Evolutionary conservation across 805 yeast genomes (phyloP), one percentile per base, ranked within the genome.

Genomic region (Zygosaccharomyces kombuchaensis): DNA sequence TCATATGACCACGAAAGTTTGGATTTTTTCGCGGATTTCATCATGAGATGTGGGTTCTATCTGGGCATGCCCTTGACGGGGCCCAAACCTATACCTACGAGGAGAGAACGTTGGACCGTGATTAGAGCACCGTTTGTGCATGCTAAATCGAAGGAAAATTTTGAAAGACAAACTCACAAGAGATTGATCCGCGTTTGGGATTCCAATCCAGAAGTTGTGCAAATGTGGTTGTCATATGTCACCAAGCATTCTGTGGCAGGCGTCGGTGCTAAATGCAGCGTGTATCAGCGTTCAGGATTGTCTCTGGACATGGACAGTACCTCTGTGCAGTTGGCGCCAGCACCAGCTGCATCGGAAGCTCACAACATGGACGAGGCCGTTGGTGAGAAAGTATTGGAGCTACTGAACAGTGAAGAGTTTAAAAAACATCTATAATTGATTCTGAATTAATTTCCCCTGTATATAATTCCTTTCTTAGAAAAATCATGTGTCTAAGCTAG

Each of bases 91-190:
- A 65, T 78, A 52, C 84, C 80, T 52, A 81, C 84, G 2, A 84
- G 80, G 62, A 78, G 82, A 57, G 86, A 91, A 66, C 78, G 89
- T 56, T 91, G 96, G 87, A 93, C 99, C 0, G 96, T 93, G 36
- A 89, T 84, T 59, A 79, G 83, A 64, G 82, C 96, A 2, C 97
- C 97, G 1, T 93, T 93, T 65, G 96, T 86, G 16, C 93, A 87
- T 61, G 95, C 97, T 43, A 90, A 89, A 65, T 77, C 93, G 8
- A 93, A 93, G 70, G 96, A 91, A 71, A 93, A 91, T 73, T 93
- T 86, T 69, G 86, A 87, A 71, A 82, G 98, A 71, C 75, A 78
- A 40, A 93, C 98, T 1, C 86, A 80, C 65, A 80, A 83, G 57
- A 79, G 95, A 51, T 65, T 77, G 49, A 72, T 93, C 53, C 76